Base-by-base conservation (phyloP, 2,329 filamentous ascomycete genomes). In the Dissoconium aciculare region DNA sequence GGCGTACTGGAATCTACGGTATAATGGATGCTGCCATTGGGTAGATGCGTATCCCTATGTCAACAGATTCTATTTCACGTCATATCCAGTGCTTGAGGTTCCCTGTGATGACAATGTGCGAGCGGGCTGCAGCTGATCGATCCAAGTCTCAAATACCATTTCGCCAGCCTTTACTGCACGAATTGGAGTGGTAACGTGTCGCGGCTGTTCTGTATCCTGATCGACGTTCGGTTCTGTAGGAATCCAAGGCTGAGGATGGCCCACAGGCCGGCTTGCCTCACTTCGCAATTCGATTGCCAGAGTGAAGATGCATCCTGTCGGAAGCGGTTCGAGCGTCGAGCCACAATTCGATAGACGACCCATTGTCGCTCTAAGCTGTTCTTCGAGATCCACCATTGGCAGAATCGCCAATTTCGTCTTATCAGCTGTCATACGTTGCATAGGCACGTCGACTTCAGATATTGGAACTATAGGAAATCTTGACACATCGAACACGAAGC, bases 221-320 rank as follows among this genome's bases (percentile, higher is more conserved):
- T 21, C 15, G 13, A n/a, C 15, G 3, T 15, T 59, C 5, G 64
- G 63, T 43, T 73, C 64, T 25, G 66, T 66, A 8, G 71, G 69
- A 33, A 75, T 65, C 71, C 71, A 76, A 5, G 62, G 58, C 46
- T 72, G 66, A 39, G 61, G 58, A 41, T 74, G 58, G 23, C 51
- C 52, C 16, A 63, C 42, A 1, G 63, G 62, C 16, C 62, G 54
- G 16, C 59, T 62, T 8, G 65, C 55, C 24, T 73, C 63, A 13
- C 77, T 69, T 23, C 68, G 69, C 40, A 85, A 51, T 53, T 87
- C 80, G 24, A 87, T 66, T 0, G 74, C 76, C n/a, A 87, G 53
- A 0, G 78, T 81, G 52, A 80, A 87, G 0, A 76, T 78, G 51
- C 78, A 83, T 2, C 67, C 67, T 2, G 63, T 55, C 0, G 78